Evolutionary conservation across 495 filamentous ascomycete genomes (phyloP), one percentile per base, ranked within the genome.

Genomic region (Penicillium maclennaniae): DNA sequence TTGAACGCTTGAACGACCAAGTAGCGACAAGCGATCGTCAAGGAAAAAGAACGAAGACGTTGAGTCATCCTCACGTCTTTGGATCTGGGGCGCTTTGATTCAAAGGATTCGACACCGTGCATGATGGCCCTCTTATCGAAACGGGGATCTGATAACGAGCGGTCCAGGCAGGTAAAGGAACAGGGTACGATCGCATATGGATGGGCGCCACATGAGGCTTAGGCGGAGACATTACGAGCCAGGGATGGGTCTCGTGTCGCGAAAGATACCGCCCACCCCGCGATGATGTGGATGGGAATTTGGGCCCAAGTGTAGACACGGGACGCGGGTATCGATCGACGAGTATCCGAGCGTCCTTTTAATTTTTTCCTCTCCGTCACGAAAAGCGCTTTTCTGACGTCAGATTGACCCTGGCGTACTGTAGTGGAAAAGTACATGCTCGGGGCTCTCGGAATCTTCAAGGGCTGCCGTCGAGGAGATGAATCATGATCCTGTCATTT

Each of bases 291-390:
- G 31, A 7, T 25, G 37, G 25, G 47, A 49, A 20, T n/a, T n/a
- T 34, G n/a, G 15, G 25, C 6, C 9, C 38, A n/a, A 19, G 21
- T 34, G 31, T 20, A 20, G 34, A 46, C 44, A 52, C 52, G 52
- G 56, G 52, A 59, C 36, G 45, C 49, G 39, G 48, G 55, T 59
- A 16, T 41, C 9, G 19, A 28, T 44, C 47, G 41, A 28, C 23
- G 15, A 15, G 25, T 28, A 48, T 52, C 56, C 48, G 56, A 55
- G 56, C 56, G 50, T 41, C 36, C 28, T n/a, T 23, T 25, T 51
- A n/a, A n/a, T n/a, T n/a, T n/a, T n/a, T n/a, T n/a, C n/a, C n/a
- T n/a, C n/a, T 20, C 23, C 12, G 26, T 34, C 23, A 31, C 40
- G 9, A 19, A 3, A 8, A 15, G n/a, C 53, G 16, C 19, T 25